Evolutionary conservation across 2,329 filamentous ascomycete species (phyloP).

Genomic region (Ophiostoma triangulosporum): DNA sequence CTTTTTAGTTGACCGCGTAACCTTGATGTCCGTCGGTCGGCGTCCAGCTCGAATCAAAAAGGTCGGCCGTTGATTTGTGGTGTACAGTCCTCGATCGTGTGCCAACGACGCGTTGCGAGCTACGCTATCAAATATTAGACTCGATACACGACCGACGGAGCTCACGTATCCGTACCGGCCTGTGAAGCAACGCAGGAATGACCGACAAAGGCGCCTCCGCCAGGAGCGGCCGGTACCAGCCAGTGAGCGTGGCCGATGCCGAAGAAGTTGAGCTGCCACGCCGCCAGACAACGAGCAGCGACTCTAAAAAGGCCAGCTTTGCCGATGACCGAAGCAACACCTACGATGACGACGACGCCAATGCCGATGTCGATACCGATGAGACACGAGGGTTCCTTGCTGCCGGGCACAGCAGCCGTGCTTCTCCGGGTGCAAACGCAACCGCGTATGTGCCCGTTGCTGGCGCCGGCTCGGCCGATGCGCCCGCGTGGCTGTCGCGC

Average conservation of each 20-base stretch:
- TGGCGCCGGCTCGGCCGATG: neutral
- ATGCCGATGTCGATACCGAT: neutral
- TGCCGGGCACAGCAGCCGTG: neutral
- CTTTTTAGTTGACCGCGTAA: no score
- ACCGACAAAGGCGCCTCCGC: neutral
- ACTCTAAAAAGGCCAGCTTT: neutral
- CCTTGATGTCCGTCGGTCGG: no score
- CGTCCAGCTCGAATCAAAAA: no score
- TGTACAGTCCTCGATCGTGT: no score
- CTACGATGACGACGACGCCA: constrained; percentile 3
- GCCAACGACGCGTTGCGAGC: no score
- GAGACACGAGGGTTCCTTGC: constrained; percentile 9
- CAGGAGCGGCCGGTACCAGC: constrained; percentile 7
- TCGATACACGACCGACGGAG: neutral
- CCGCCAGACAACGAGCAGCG: neutral
- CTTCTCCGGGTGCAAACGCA: neutral
- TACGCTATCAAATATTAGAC: no score
- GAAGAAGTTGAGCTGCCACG: constrained; percentile 4
- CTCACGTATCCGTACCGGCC: neutral
- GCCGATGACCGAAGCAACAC: neutral
- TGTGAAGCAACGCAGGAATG: neutral
- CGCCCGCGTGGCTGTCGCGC: constrained; percentile 7
- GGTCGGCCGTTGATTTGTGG: no score
- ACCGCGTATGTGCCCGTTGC: neutral
- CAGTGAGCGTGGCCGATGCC: constrained; percentile 5